These are phyloP conservation scores for Bipolaris gigantea DNA, from an alignment of 2,329 filamentous ascomycete genomes.

Conservation along the genomic window DNA sequence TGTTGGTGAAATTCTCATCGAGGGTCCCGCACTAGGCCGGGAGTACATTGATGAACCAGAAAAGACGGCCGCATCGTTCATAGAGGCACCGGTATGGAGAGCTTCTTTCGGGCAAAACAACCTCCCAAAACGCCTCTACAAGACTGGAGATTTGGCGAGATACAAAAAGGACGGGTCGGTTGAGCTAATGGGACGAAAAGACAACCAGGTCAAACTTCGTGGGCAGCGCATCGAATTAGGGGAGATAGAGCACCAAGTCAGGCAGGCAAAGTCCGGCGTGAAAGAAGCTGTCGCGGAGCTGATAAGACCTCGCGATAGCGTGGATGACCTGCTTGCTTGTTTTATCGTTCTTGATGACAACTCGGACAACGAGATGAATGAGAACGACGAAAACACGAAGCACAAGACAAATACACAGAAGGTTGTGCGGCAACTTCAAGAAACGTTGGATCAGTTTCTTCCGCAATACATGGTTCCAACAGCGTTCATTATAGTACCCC, in stretches of 20 bases:
- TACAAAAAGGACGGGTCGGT: slow-evolving; percentile 11
- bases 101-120: no score
- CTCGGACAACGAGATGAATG: not conserved
- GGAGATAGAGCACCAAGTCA: slow-evolving; percentile 12
- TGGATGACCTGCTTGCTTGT: not conserved
- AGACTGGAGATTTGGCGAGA: slow-evolving; percentile 8
- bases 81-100: not conserved
- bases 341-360: no score
- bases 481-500: slow-evolving; percentile 48
- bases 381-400: not conserved
- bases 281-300: not conserved
- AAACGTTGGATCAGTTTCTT: not conserved
- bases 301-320: not conserved
- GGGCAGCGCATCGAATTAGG: slow-evolving; percentile 23
- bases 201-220: slow-evolving; percentile 19
- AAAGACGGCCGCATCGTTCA: slow-evolving; percentile 2
- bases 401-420: not conserved
- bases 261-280: not conserved
- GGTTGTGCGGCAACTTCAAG: not conserved
- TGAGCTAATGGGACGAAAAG: slow-evolving; percentile 16
- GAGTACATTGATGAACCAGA: slow-evolving; percentile 21
- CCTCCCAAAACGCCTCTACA: slow-evolving; percentile 4
- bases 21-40: slow-evolving; percentile 52
- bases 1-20: slow-evolving; percentile 57
- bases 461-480: slow-evolving; percentile 46